Base-by-base conservation (phyloP, 805 yeast genomes). In the Ogataea kodamae region DNA sequence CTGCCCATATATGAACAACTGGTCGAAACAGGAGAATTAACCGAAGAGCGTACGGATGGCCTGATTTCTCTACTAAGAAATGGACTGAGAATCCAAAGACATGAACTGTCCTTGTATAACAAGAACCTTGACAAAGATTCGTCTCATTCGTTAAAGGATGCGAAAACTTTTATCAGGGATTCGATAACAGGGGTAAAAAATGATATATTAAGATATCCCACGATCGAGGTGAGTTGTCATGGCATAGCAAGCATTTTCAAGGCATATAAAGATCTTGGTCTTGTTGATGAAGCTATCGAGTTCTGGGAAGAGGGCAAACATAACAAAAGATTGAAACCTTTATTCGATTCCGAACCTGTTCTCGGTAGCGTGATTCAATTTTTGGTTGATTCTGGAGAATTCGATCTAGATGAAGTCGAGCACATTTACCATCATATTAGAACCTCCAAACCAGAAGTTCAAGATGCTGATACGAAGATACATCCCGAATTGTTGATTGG, bases 341-440 rank as follows among this genome's bases (percentile, higher is more conserved):
- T 68, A 7, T 81, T 76, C 56, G 65, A 81, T 39, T 67, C 72
- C 33, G 83, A 81, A 46, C 68, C 74, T 43, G 81, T 81, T 14
- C 74, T 84, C 43, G 83, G 88, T 30, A 72, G 75, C 7, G 68
- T 81, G 19, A 65, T 84, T 44, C 87, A 86, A n/a, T 64, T 81
- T 10, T 68, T 84, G 31, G 74, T 68, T 49, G 76, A 76, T 34
- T 65, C 68, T 32, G 76, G 80, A 32, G 70, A 79, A 22, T 71
- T 71, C 38, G 54, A 65, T 31, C 81, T 75, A 49, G 74, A 72
- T 16, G 87, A 82, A 48, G 62, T 81, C 28, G 67, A 72, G 46
- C 54, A 64, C 10, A 61, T 82, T 21, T 82, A 68, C 51, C 72
- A 72, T 3, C 47, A 42, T 3, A 48, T 56, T n/a, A 51, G 44